Percentiles rank a stretch among this genome's conserved stretches.
Evolutionary conservation across 2,329 filamentous ascomycete species (phyloP).

Genomic region (Mycosphaerella sp.): DNA sequence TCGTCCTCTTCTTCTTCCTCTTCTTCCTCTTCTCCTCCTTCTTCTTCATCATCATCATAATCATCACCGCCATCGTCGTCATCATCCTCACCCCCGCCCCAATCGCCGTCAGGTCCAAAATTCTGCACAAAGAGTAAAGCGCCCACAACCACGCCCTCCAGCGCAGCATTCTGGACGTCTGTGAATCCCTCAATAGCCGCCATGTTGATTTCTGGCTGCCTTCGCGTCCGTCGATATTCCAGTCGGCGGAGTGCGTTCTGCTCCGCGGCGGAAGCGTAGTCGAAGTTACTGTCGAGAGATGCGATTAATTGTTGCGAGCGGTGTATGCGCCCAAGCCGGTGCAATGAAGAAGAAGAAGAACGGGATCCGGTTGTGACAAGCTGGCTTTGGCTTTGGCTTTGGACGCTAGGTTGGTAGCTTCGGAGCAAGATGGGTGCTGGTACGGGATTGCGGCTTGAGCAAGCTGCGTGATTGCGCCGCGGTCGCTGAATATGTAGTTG

Average conservation of each 20-base stretch:
- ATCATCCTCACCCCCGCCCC: not conserved
- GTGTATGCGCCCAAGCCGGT: not conserved
- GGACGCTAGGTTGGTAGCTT: not conserved
- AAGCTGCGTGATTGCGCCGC: not conserved
- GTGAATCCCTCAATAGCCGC: conserved; percentile 17
- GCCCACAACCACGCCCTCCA: conserved; percentile 17
- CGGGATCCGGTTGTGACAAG: not conserved
- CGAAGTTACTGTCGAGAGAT: not conserved
- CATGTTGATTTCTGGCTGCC: conserved; percentile 9
- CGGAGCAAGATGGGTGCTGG: not conserved
- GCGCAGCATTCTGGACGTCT: conserved; percentile 11
- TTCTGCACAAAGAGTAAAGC: conserved; percentile 19
- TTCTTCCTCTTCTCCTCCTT: conserved; percentile 6
- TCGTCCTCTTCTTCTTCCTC: conserved; percentile 10
- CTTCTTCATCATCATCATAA: conserved; percentile 6
- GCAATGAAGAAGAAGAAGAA: not conserved
- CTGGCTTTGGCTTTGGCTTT: not conserved
- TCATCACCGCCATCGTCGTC: conserved; percentile 11
- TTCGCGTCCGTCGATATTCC: not conserved
- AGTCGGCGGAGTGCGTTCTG: not conserved
- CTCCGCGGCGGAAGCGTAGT: not conserved
- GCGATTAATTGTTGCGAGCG: not conserved
- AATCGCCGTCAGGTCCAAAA: not conserved
- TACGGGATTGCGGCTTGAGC: not conserved
- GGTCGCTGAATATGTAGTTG: not conserved